These are phyloP conservation scores for Pythium oligandrum DNA, from an alignment of 352 stramenopile species.

Conservation along the genomic window DNA sequence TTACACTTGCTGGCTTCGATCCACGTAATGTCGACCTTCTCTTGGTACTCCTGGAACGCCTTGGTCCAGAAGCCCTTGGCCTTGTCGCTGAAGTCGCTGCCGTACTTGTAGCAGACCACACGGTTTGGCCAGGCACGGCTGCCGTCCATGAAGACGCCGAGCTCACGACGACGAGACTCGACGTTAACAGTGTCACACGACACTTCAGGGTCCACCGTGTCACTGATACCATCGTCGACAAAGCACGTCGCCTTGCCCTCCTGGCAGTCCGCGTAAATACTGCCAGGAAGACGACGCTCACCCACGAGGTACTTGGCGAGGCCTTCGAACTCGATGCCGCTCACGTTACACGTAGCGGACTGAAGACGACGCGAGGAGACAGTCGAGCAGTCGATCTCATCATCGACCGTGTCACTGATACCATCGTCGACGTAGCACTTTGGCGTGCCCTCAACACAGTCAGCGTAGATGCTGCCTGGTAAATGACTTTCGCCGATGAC, in stretches of 20 bases:
- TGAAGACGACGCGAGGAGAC: neutral
- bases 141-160: constrained; percentile 3
- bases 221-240: constrained; percentile 1
- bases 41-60: constrained; percentile 9
- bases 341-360: constrained; percentile 17
- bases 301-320: constrained; percentile 2
- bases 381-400: neutral
- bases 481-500: neutral
- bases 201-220: neutral
- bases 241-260: constrained; percentile 2
- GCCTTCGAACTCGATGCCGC: neutral
- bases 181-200: neutral
- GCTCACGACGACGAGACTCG: neutral
- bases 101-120: constrained; percentile 14
- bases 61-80: constrained; percentile 2
- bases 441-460: constrained; percentile 1
- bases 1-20: constrained; percentile 8
- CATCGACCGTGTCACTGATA: constrained; percentile 1
- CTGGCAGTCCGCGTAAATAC: constrained; percentile 6
- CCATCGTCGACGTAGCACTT: constrained; percentile 1
- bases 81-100: constrained; percentile 7
- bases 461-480: constrained; percentile 1
- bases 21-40: constrained; percentile 12
- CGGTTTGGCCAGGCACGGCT: constrained; percentile 11
- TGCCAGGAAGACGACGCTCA: neutral